Evolutionary conservation across 805 yeast genomes (phyloP).

Genomic region (Kodamaea kaohsiungensis): DNA sequence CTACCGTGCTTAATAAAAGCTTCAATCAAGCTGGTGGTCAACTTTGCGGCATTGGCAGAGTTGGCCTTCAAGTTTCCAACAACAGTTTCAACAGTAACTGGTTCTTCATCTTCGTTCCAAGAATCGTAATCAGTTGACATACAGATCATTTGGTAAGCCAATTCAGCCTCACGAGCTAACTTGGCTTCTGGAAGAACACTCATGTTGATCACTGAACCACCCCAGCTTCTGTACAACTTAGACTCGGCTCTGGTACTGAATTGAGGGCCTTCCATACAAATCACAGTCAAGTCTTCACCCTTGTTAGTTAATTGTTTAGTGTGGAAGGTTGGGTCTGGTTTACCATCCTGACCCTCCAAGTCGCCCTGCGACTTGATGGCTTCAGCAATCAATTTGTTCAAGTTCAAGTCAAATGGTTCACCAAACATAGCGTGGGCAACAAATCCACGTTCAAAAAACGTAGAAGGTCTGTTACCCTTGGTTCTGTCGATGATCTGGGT

Average conservation of each 20-base stretch:
- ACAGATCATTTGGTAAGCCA: slow-evolving; percentile 96
- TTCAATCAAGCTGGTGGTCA: slow-evolving; percentile 70
- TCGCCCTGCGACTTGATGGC: slow-evolving; percentile 44
- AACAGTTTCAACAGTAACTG: slow-evolving; percentile 97
- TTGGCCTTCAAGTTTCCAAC: slow-evolving; percentile 89
- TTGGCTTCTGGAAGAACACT: slow-evolving; percentile 96
- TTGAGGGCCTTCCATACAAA: slow-evolving; percentile 99
- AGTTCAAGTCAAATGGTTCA: slow-evolving; percentile 84
- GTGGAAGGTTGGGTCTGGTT: slow-evolving; percentile 54
- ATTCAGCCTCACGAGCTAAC: slow-evolving; percentile 95
- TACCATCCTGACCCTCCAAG: slow-evolving; percentile 52
- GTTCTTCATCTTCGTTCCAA: slow-evolving; percentile 93
- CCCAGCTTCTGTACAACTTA: slow-evolving; percentile 78
- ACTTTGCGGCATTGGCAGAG: slow-evolving; percentile 76
- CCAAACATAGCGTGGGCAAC: slow-evolving; percentile 98
- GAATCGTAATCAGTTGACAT: slow-evolving; percentile 99
- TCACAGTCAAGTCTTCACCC: slow-evolving; percentile 73
- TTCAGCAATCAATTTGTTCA: slow-evolving; percentile 66
- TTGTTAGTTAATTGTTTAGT: slow-evolving; percentile 56
- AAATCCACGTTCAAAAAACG: slow-evolving; percentile 88
- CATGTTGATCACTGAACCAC: slow-evolving; percentile 96
- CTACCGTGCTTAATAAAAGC: slow-evolving; percentile 54
- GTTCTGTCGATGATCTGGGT: slow-evolving; percentile 96
- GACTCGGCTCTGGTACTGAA: slow-evolving; percentile 98
- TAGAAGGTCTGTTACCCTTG: slow-evolving; percentile 87